Base-by-base conservation (phyloP, 2,329 filamentous ascomycete species). In the Ustulina deusta region DNA sequence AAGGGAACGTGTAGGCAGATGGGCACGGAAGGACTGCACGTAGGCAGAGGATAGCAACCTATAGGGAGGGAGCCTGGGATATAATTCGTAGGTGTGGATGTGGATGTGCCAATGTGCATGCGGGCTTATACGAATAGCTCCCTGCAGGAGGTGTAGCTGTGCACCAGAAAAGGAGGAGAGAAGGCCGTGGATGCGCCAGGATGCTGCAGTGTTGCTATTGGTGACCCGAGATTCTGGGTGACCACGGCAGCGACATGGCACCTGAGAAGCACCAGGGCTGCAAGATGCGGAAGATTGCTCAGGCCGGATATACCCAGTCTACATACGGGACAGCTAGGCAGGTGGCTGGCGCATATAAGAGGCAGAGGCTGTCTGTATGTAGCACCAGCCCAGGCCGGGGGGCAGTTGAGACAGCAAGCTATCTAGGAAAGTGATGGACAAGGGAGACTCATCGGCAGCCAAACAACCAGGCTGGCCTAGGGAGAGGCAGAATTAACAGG, bases 161-260 rank as follows among this genome's bases (percentile, higher is more conserved):
- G 49, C 56, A 36, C 46, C 32, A 54, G 62, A 36, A 38, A 64
- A 59, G 55, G 52, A 59, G 65, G 15, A 54, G 32, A 51, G 51
- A 49, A 48, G 32, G 51, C 46, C 44, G 46, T 44, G 49, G 55
- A 56, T 17, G 48, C 42, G 55, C 59, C 58, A 57, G 54, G 34
- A 29, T 63, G 63, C 40, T 38, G 63, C 58, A 40, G 57, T 54
- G 60, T 67, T 69, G 60, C 63, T 69, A 71, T 69, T 71, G 69
- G 69, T 58, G 66, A 69, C 69, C 69, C 69, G 66, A 56, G 60
- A 57, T 67, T 58, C 69, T 71, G 69, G 69, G 63, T 71, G 64
- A 51, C 66, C 65, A 57, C 63, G 55, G 65, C 42, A 70, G 62
- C 65, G 66, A 70, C 68, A 70, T 70, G 65, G 65, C 68, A 70